phyloP scores from a whole-genome alignment of 2,329 filamentous ascomycete genomes.

The Grosmannia serpens region DNA sequence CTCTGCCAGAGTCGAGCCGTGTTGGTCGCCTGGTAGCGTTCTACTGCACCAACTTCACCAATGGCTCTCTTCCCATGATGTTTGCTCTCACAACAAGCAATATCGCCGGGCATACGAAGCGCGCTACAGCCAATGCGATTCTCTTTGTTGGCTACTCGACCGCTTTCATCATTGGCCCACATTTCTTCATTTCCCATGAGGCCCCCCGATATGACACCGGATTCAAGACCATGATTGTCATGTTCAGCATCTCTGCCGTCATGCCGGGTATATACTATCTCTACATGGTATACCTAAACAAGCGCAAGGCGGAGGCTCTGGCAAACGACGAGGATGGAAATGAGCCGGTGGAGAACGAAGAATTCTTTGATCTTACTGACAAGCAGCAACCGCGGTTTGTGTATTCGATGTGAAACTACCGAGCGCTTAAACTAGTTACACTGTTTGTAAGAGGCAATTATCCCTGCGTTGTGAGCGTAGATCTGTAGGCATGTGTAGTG shows the following conservation, averaged over 20 bases:
- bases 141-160: slow-evolving; percentile 24
- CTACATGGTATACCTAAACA: neutral
- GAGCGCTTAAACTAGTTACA: too few species aligned
- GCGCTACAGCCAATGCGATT: slow-evolving; percentile 40
- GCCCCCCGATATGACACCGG: slow-evolving; percentile 4
- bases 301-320: neutral
- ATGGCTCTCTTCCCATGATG: slow-evolving; percentile 40
- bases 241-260: neutral
- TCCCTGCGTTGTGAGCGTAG: too few species aligned
- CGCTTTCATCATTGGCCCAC: slow-evolving; percentile 7
- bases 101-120: slow-evolving; percentile 59
- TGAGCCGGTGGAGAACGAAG: slow-evolving; percentile 1
- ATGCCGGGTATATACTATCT: neutral
- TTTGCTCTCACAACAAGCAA: slow-evolving; percentile 51
- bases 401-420: slow-evolving; percentile 1
- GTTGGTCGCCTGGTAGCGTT: slow-evolving; percentile 38
- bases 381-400: slow-evolving; percentile 12
- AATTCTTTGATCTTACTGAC: slow-evolving; percentile 14
- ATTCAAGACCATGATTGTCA: slow-evolving; percentile 6
- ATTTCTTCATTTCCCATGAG: slow-evolving; percentile 8
- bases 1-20: slow-evolving; percentile 31
- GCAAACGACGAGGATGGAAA: neutral
- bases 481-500: too few species aligned
- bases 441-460: too few species aligned
- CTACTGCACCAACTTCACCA: slow-evolving; percentile 35